These are phyloP conservation scores for Arachis monticola DNA, from an alignment of 331 rosid genomes.

Conservation along the genomic window DNA sequence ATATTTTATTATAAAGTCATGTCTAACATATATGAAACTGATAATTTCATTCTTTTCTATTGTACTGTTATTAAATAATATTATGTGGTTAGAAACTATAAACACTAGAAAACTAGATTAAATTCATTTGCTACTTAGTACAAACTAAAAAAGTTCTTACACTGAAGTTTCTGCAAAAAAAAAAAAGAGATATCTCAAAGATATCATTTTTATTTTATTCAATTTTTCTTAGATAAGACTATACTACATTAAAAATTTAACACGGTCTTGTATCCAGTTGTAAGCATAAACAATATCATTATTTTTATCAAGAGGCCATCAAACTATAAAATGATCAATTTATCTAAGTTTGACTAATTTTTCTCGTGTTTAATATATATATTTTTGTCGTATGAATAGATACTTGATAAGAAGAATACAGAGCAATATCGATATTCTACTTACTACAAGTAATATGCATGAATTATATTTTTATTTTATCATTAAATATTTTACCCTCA, in stretches of 20 bases:
- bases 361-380: conserved; percentile 15
- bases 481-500: conserved; percentile 1
- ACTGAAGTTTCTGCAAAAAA: background rate
- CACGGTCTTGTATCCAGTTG: too few relatives aligned
- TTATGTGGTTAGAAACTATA: too few relatives aligned
- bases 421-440: conserved; percentile 34
- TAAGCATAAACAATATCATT: background rate
- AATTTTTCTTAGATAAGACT: background rate
- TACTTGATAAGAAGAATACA: conserved; percentile 34
- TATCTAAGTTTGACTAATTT: conserved; percentile 5
- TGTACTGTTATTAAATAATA: too few relatives aligned
- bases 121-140: too few relatives aligned
- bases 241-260: too few relatives aligned
- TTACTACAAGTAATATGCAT: conserved; percentile 47
- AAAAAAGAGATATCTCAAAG: background rate
- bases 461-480: conserved; percentile 6
- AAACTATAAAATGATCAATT: background rate
- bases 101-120: too few relatives aligned
- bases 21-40: too few relatives aligned
- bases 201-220: conserved; percentile 16
- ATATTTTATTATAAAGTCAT: too few relatives aligned
- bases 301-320: background rate
- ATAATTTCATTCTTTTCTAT: too few relatives aligned
- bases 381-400: conserved; percentile 46
- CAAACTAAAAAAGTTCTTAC: background rate